These are phyloP conservation scores for Claviceps africana DNA, from an alignment of 2,329 filamentous ascomycete genomes.

Conservation along the genomic window DNA sequence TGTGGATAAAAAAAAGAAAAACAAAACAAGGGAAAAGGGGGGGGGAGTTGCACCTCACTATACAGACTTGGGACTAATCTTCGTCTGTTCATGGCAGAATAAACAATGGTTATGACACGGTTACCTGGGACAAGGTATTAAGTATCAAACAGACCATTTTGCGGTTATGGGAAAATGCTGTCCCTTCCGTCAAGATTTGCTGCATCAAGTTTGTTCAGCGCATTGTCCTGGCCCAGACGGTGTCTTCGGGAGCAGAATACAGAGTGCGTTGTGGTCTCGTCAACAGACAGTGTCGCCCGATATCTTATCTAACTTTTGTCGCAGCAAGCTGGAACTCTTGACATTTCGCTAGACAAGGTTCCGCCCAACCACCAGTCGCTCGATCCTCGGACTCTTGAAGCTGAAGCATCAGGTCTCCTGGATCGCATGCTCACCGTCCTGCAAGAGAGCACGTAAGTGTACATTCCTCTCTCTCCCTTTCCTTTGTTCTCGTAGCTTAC, in stretches of 20 bases:
- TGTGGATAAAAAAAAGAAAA: not conserved
- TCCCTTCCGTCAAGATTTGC: constrained; percentile 69
- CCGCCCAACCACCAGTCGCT: constrained; percentile 72
- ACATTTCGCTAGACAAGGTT: constrained; percentile 77
- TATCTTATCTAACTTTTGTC: constrained; percentile 1
- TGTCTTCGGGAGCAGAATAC: constrained; percentile 66
- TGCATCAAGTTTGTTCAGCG: constrained; percentile 96
- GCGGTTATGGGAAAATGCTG: constrained; percentile 70
- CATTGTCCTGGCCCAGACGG: constrained; percentile 82
- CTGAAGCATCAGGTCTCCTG: constrained; percentile 79
- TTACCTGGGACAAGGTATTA: constrained; percentile 77
- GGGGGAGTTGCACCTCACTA: not conserved
- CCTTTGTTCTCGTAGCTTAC: constrained; percentile 4
- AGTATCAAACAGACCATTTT: constrained; percentile 83
- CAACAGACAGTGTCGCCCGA: not conserved
- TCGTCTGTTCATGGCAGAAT: constrained; percentile 43
- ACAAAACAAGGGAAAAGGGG: not conserved
- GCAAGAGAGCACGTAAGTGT: constrained; percentile 66
- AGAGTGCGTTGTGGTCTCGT: constrained; percentile 46
- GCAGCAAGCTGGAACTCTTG: constrained; percentile 37
- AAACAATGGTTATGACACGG: constrained; percentile 66
- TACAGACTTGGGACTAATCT: not conserved
- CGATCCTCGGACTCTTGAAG: constrained; percentile 69
- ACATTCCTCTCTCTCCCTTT: not conserved
- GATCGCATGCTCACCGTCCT: constrained; percentile 77